phyloP scores from a whole-genome alignment of 2,329 filamentous ascomycete species.

The Diaporthe velutina region DNA sequence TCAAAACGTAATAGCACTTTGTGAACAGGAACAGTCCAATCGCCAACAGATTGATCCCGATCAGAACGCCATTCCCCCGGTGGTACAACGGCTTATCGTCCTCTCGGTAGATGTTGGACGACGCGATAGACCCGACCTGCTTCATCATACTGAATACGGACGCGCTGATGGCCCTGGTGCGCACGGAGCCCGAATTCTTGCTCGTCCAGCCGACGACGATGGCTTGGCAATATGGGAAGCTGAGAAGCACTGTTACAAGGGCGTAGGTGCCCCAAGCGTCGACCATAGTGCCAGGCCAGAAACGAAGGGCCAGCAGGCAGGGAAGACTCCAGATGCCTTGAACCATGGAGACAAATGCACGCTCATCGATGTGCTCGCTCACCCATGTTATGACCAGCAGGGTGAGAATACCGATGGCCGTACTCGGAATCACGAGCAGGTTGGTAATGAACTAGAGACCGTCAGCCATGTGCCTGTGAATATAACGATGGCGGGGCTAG shows the following conservation, averaged over 20 bases:
- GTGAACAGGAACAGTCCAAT: slow-evolving; percentile 63
- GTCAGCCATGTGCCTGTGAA: not conserved
- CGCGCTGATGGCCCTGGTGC: slow-evolving; percentile 69
- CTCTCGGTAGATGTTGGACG: slow-evolving; percentile 62
- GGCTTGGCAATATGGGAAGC: slow-evolving; percentile 70
- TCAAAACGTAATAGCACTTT: slow-evolving; percentile 65
- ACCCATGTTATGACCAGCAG: slow-evolving; percentile 64
- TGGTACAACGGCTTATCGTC: slow-evolving; percentile 67
- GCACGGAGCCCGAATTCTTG: slow-evolving; percentile 71
- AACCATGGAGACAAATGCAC: slow-evolving; percentile 59
- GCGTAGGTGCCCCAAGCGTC: slow-evolving; percentile 65
- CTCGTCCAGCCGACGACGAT: slow-evolving; percentile 71
- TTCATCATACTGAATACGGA: slow-evolving; percentile 66
- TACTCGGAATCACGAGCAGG: slow-evolving; percentile 66
- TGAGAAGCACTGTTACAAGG: slow-evolving; percentile 61
- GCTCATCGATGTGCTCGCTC: slow-evolving; percentile 62
- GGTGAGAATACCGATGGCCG: slow-evolving; percentile 63
- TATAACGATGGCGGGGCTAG: no score
- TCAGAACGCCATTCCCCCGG: slow-evolving; percentile 65
- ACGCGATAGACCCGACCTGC: slow-evolving; percentile 39
- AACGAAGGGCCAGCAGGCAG: slow-evolving; percentile 62
- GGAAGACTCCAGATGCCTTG: slow-evolving; percentile 68
- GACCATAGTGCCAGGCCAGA: slow-evolving; percentile 56
- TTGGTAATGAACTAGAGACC: slow-evolving; percentile 61
- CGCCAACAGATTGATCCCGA: slow-evolving; percentile 63